phyloP scores from a whole-genome alignment of 371 early-diverging fungal genomes.

The Caulochytrium protostelioides region DNA sequence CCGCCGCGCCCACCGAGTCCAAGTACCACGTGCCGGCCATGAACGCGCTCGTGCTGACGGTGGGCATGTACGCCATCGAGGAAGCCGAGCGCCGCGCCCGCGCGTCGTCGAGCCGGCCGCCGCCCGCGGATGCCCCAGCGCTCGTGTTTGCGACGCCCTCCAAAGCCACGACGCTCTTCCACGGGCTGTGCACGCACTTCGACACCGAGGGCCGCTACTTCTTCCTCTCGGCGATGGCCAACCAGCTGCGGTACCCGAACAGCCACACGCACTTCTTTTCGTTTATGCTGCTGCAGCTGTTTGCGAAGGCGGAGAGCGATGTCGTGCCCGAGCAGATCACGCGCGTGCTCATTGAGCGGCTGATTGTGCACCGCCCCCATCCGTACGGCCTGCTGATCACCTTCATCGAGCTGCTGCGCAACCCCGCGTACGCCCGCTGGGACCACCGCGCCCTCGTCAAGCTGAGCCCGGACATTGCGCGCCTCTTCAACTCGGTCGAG shows the following conservation, averaged over 20 bases:
- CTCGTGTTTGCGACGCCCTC: slow-evolving; percentile 2
- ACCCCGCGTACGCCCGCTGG: slow-evolving; percentile 76
- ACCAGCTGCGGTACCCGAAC: slow-evolving; percentile 92
- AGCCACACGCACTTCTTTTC: slow-evolving; percentile 88
- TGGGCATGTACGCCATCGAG: slow-evolving; percentile 54
- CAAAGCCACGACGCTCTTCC: slow-evolving; percentile 7
- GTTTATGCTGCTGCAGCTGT: slow-evolving; percentile 51
- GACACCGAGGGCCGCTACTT: slow-evolving; percentile 74
- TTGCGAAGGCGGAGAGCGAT: slow-evolving; percentile 61
- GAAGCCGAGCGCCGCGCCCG: slow-evolving; percentile 20
- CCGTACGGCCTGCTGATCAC: slow-evolving; percentile 94
- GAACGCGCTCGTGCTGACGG: slow-evolving; percentile 70
- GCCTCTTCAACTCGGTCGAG: slow-evolving; percentile 47
- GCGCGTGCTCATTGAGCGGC: slow-evolving; percentile 75
- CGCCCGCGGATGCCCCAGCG: too few relatives aligned
- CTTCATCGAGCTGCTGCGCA: slow-evolving; percentile 86
- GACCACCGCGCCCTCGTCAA: slow-evolving; percentile 56
- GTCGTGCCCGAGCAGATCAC: slow-evolving; percentile 82
- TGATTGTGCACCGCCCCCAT: slow-evolving; percentile 89
- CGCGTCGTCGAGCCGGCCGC: too few relatives aligned
- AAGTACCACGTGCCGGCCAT: slow-evolving; percentile 61
- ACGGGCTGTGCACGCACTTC: slow-evolving; percentile 10
- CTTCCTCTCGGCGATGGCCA: slow-evolving; percentile 76
- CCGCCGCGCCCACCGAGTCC: slow-evolving; percentile 10
- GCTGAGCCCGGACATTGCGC: slow-evolving; percentile 44